phyloP scores from a whole-genome alignment of 306 rosid genomes.

The Nissolia schottii region DNA sequence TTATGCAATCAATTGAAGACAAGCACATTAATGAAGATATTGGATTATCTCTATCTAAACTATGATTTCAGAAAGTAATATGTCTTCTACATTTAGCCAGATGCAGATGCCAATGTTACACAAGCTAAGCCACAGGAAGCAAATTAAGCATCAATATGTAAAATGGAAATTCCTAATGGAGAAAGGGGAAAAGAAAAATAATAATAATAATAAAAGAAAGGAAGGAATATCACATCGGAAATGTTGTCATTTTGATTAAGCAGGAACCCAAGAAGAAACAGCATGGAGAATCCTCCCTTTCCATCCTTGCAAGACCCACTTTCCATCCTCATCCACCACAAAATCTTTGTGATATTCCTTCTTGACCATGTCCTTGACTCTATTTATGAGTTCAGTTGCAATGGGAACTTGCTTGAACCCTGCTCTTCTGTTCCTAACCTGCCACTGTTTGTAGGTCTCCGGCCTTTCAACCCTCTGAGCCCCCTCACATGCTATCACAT shows the following conservation, averaged over 20 bases:
- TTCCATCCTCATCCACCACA: constrained; percentile 51
- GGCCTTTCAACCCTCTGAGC: constrained; percentile 74
- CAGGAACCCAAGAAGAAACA: constrained; percentile 65
- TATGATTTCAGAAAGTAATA: neutral
- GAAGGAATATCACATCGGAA: neutral
- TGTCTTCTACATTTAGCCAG: neutral
- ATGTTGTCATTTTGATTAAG: constrained; percentile 19
- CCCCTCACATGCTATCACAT: constrained; percentile 83
- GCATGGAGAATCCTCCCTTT: constrained; percentile 63
- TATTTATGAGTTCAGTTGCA: constrained; percentile 39
- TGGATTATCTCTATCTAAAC: neutral
- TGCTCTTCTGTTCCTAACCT: constrained; percentile 61
- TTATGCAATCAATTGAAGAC: neutral
- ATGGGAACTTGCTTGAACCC: constrained; percentile 67
- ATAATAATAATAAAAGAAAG: neutral
- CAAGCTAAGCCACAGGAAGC: neutral
- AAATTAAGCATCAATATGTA: neutral
- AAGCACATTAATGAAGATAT: neutral
- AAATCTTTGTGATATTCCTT: constrained; percentile 66
- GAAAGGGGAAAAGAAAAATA: neutral
- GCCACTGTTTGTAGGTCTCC: constrained; percentile 87
- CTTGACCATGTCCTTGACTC: constrained; percentile 53
- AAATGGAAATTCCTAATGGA: neutral
- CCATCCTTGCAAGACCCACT: constrained; percentile 86
- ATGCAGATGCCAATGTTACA: neutral